phyloP scores from a whole-genome alignment of 352 stramenopile genomes.

The Phytophthora pseudosyringae region DNA sequence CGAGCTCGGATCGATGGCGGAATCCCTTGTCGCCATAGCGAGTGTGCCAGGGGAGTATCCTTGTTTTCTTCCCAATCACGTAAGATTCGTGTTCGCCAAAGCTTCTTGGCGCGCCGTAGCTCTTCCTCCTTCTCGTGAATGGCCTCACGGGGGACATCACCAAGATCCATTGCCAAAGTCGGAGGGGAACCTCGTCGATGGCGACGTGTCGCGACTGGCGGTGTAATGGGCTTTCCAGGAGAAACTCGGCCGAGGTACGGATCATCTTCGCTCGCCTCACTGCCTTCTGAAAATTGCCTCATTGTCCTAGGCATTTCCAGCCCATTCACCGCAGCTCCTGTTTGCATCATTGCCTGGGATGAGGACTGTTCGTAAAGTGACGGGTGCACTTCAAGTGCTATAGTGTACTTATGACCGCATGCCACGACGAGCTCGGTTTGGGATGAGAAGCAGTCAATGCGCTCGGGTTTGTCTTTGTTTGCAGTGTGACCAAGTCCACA shows the following conservation, averaged over 20 bases:
- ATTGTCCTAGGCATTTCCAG: constrained; percentile 20
- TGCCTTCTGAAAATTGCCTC: constrained; percentile 28
- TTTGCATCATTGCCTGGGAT: constrained; percentile 9
- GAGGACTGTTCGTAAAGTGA: constrained; percentile 24
- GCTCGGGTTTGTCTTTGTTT: constrained; percentile 82
- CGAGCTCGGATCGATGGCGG: constrained; percentile 80
- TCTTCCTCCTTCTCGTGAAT: constrained; percentile 87
- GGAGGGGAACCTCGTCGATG: constrained; percentile 34
- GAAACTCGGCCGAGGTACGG: constrained; percentile 16
- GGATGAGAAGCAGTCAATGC: constrained; percentile 74
- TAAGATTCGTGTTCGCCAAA: constrained; percentile 83
- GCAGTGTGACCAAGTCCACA: constrained; percentile 79
- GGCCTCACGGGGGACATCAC: constrained; percentile 38
- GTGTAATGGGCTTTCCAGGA: constrained; percentile 13
- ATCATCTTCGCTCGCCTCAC: constrained; percentile 36
- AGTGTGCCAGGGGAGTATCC: constrained; percentile 74
- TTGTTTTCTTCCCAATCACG: constrained; percentile 81
- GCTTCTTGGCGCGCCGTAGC: constrained; percentile 79
- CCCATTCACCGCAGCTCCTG: constrained; percentile 9
- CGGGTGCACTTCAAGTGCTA: constrained; percentile 64
- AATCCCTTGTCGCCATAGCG: constrained; percentile 84
- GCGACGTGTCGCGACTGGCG: constrained; percentile 10
- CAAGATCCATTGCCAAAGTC: constrained; percentile 27
- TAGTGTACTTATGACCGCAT: constrained; percentile 86
- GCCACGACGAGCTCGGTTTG: constrained; percentile 64